Conservation (phyloP, 495 filamentous ascomycete genomes). For the Talaromyces proteolyticus region DNA sequence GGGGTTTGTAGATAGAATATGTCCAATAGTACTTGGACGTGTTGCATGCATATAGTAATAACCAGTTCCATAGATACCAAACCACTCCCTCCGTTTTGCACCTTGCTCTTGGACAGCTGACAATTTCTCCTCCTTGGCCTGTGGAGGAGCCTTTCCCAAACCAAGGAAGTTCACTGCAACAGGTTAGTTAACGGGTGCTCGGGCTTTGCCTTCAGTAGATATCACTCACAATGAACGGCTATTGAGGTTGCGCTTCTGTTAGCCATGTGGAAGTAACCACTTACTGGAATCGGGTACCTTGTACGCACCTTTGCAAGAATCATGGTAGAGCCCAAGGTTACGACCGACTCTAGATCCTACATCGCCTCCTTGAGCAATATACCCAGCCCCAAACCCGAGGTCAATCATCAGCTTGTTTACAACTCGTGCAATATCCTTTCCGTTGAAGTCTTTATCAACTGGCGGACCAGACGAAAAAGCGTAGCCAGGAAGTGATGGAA, state of each 20-base stretch:
- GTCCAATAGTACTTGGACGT: slow-evolving; percentile 44
- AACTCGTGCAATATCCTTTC: slow-evolving; percentile 29
- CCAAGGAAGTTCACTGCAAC: slow-evolving; percentile 13
- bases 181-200: neutral
- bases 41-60: slow-evolving; percentile 50
- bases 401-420: slow-evolving; percentile 48
- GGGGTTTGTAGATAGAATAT: slow-evolving; percentile 45
- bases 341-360: slow-evolving; percentile 42
- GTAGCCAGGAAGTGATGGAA: slow-evolving; percentile 53
- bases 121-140: slow-evolving; percentile 3
- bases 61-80: slow-evolving; percentile 24
- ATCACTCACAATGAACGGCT: slow-evolving; percentile 12
- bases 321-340: slow-evolving; percentile 20
- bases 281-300: neutral
- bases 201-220: neutral
- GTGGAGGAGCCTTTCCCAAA: neutral
- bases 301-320: slow-evolving; percentile 20
- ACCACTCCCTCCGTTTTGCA: slow-evolving; percentile 15
- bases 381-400: slow-evolving; percentile 46
- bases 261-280: neutral
- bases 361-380: slow-evolving; percentile 55
- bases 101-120: slow-evolving; percentile 13
- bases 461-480: slow-evolving; percentile 35
- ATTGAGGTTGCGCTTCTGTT: neutral
- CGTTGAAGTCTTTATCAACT: slow-evolving; percentile 29